Conservation (phyloP, 2,329 filamentous ascomycete species). For the Neofusicoccum ribis region DNA sequence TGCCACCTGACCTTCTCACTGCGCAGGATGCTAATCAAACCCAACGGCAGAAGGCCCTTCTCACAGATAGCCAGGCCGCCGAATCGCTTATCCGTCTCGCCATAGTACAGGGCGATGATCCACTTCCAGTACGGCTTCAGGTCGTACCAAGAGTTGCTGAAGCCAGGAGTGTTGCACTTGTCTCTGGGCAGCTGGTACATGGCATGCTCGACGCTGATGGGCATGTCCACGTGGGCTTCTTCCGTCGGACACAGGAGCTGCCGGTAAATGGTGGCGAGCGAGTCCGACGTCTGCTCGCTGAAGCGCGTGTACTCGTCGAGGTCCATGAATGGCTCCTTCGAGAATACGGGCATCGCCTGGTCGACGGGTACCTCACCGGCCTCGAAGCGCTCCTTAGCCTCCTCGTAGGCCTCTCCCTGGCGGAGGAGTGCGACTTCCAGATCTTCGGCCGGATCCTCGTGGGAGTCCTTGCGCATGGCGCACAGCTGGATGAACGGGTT, state of each 20-base stretch:
- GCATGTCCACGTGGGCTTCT: neutral
- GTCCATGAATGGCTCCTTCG: slow-evolving; percentile 43
- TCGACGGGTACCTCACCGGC: slow-evolving; percentile 21
- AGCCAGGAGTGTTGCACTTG: slow-evolving; percentile 22
- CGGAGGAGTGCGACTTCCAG: slow-evolving; percentile 27
- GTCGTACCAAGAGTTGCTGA: neutral
- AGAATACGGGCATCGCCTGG: slow-evolving; percentile 26
- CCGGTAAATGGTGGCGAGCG: slow-evolving; percentile 39
- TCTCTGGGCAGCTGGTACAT: slow-evolving; percentile 22
- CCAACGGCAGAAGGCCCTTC: slow-evolving; percentile 42
- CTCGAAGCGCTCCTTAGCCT: slow-evolving; percentile 32
- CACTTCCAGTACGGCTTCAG: slow-evolving; percentile 48
- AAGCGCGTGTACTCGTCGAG: slow-evolving; percentile 48
- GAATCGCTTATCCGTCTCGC: slow-evolving; percentile 43
- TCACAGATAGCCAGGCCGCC: slow-evolving; percentile 44
- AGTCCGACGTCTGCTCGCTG: slow-evolving; percentile 42
- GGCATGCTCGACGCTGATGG: slow-evolving; percentile 24
- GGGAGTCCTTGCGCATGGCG: slow-evolving; percentile 35
- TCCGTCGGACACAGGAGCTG: slow-evolving; percentile 32
- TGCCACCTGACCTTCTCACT: slow-evolving; percentile 42
- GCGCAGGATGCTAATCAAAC: slow-evolving; percentile 41
- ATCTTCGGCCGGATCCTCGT: slow-evolving; percentile 20
- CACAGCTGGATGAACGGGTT: slow-evolving; percentile 50
- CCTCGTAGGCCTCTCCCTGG: slow-evolving; percentile 39
- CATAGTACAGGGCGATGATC: slow-evolving; percentile 44